Base-by-base conservation (phyloP, 164 flowering plant genomes). In the Nymphaea colorata region DNA sequence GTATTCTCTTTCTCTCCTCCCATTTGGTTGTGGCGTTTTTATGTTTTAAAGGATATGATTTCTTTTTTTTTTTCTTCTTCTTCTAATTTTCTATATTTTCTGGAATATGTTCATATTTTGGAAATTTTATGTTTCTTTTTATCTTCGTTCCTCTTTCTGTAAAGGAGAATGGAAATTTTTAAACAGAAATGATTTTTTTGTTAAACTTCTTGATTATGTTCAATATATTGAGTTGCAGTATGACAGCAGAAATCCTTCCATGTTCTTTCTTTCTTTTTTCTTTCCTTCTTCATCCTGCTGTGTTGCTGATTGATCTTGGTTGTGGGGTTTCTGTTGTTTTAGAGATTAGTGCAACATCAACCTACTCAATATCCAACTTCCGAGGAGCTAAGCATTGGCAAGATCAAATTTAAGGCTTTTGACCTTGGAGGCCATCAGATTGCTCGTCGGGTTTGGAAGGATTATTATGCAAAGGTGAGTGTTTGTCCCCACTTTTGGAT, bases 361-460 rank as follows among this genome's bases (percentile, higher is more conserved):
- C 84, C 86, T 4, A 83, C 86, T 4, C 89, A 85, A 69, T 77
- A 85, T 69, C 89, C 89, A 15, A 84, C 87, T 0, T 86, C 90
- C 7, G 90, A 84, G 76, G 90, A 86, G 68, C 66, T 86, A 66
- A 82, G 87, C 62, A 86, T 86, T 69, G 91, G 91, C 44, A 78
- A 84, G 68, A 86, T 86, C 75, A 84, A 83, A 74, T 86, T 86
- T 60, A 71, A 71, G 62, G 74, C 69, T 41, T 83, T 83, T 64
- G 86, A 83, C 75, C 76, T 81, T 81, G 86, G 86, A 15, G 86
- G 86, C 42, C 84, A 82, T 71, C 82, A 78, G 75, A 79, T 80
- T 41, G 85, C 85, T 43, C 83, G 85, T 61, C 66, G 85, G 62
- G 86, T 82, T n/a, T 82, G 86, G 86, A 82, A 79, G 51, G 86